Evolutionary conservation across 352 stramenopile species (phyloP), one percentile per base, ranked within the genome.

Genomic region (Thalassiosira allenii): DNA sequence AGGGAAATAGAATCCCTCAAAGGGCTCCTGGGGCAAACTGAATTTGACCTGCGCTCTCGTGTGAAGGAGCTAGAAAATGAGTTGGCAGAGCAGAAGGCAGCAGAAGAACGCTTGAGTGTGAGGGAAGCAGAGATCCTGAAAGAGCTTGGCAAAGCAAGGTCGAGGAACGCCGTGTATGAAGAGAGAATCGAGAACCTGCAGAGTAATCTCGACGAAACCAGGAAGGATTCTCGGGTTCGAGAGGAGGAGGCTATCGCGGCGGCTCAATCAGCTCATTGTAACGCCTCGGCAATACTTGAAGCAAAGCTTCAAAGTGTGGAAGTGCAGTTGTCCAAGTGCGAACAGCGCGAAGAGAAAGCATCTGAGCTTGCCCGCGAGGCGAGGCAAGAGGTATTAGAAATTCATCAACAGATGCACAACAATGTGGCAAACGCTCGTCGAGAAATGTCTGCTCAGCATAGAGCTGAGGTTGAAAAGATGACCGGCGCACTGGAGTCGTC

Each of bases 261-360:
- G 12, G 62, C 44, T 14, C 37, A 72, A 59, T 25, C 52, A 65
- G 11, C 11, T 47, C 23, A 61, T 6, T 11, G 20, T 22, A 56
- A 25, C 8, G 8, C 34, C 43, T 57, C 27, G 43, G 33, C 37
- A 23, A 64, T 79, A 23, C 56, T 79, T 20, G 62, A 82, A 69
- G 14, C 57, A n/a, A 78, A 79, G 33, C 62, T 82, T 17, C 14
- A 77, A 66, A 58, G 43, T 47, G n/a, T 37, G 25, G 17, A 67
- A 14, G 41, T 70, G 12, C 67, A 77, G 57, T 23, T 83, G 14
- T 32, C 53, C 12, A 66, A 64, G 27, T 34, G 61, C 4, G 69
- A 87, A 71, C n/a, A 68, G 4, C 59, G 72, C 11, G 79, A 87
- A 34, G 9, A 64, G 67, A 29, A 78, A 51, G 69, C 69, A 49